phyloP scores from a whole-genome alignment of 352 stramenopile genomes.

The Phytopythium delawarense region DNA sequence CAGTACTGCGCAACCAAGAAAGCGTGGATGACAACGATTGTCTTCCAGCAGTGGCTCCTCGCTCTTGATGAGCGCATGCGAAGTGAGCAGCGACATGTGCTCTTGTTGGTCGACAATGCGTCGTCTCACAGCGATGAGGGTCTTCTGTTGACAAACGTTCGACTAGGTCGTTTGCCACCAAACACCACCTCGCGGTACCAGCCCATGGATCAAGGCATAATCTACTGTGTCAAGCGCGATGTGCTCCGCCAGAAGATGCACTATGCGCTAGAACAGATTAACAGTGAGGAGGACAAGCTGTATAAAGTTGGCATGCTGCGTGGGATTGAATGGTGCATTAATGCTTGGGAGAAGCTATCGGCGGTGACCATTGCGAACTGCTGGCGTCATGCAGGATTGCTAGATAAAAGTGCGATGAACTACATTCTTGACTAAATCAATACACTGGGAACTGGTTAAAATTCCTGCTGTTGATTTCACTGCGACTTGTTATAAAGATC shows the following conservation, averaged over 20 bases:
- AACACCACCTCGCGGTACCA: conserved; percentile 10
- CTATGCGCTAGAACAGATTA: background rate
- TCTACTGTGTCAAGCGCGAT: background rate
- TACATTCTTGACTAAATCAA: conserved; percentile 1
- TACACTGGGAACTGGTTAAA: background rate
- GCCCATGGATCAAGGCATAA: background rate
- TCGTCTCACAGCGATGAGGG: background rate
- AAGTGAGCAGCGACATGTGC: background rate
- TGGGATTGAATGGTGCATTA: background rate
- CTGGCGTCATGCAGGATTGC: background rate
- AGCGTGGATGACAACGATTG: background rate
- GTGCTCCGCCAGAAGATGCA: background rate
- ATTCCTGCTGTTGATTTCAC: background rate
- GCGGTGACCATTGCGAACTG: background rate
- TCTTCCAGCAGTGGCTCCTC: conserved; percentile 1
- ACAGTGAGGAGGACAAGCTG: background rate
- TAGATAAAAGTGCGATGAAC: background rate
- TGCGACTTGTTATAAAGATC: background rate
- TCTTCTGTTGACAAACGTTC: background rate
- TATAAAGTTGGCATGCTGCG: background rate
- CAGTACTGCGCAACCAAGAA: background rate
- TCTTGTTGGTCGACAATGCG: background rate
- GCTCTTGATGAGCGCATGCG: background rate
- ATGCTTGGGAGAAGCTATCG: background rate
- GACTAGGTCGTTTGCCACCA: background rate